These are phyloP conservation scores for Cyamopsis tetragonoloba DNA, from an alignment of 306 rosid genomes.

Conservation along the genomic window DNA sequence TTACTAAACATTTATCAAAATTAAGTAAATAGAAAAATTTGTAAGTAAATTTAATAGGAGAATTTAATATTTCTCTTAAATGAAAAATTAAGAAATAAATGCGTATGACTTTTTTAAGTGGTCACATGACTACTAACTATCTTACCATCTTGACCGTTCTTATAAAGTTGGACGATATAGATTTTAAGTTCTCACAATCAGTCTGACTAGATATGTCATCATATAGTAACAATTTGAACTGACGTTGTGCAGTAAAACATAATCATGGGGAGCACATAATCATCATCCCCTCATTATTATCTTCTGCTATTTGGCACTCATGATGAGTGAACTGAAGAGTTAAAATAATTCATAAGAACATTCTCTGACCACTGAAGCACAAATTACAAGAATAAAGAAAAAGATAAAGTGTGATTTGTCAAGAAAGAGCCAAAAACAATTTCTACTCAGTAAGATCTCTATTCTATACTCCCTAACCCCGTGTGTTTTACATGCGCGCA, in stretches of 20 bases:
- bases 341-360: constrained; percentile 41
- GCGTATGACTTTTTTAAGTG: too few relatives aligned
- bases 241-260: constrained; percentile 9
- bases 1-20: too few relatives aligned
- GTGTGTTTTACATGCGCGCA: constrained; percentile 36
- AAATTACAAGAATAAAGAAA: constrained; percentile 31
- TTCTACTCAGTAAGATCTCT: constrained; percentile 30
- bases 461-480: constrained; percentile 20
- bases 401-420: constrained; percentile 36
- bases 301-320: constrained; percentile 10
- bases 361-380: constrained; percentile 39
- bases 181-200: too few relatives aligned
- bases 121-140: too few relatives aligned
- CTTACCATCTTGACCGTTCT: too few relatives aligned
- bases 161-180: too few relatives aligned
- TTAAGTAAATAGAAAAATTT: too few relatives aligned
- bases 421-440: constrained; percentile 44
- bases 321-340: constrained; percentile 44
- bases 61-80: too few relatives aligned
- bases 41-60: too few relatives aligned
- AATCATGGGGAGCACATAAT: constrained; percentile 18
- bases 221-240: not conserved
- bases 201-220: too few relatives aligned
- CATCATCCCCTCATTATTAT: constrained; percentile 36
- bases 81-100: too few relatives aligned